These are phyloP conservation scores for Chaetomium globosum DNA, from an alignment of 2,329 filamentous ascomycete species.

Conservation along the genomic window DNA sequence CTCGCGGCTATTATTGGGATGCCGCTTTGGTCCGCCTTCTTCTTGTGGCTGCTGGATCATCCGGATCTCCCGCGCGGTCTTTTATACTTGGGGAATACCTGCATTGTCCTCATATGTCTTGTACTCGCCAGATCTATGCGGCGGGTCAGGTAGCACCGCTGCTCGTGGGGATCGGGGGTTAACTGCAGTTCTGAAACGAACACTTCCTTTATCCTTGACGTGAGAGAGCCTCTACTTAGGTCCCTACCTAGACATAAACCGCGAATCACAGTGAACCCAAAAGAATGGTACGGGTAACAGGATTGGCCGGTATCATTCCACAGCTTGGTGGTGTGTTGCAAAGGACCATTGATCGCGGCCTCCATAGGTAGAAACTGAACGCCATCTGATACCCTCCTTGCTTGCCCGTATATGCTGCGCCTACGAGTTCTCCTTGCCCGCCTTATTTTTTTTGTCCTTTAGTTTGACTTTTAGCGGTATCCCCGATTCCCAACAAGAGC, in stretches of 20 bases:
- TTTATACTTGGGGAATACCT: slow-evolving; percentile 8
- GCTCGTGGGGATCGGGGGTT: slow-evolving; percentile 1
- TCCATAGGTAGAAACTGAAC: slow-evolving; percentile 1
- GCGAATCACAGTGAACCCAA: background rate
- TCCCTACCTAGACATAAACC: slow-evolving; percentile 4
- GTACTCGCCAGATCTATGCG: slow-evolving; percentile 6
- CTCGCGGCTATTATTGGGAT: slow-evolving; percentile 4
- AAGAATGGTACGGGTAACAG: background rate
- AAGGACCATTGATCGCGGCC: slow-evolving; percentile 5
- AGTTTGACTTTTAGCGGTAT: background rate
- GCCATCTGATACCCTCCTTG: background rate
- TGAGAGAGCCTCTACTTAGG: slow-evolving; percentile 3
- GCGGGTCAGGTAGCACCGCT: background rate
- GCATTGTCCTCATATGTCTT: slow-evolving; percentile 2
- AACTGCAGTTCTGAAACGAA: slow-evolving; percentile 6
- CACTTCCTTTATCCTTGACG: background rate
- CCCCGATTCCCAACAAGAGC: background rate
- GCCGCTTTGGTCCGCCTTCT: slow-evolving; percentile 5
- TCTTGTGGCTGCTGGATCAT: slow-evolving; percentile 6
- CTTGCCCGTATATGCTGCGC: slow-evolving; percentile 3
- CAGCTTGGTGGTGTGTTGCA: slow-evolving; percentile 1
- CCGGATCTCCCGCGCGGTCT: slow-evolving; percentile 9
- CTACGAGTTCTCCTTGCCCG: background rate
- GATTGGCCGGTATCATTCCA: slow-evolving; percentile 4
- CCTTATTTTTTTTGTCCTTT: background rate